Evolutionary conservation across 148 eudicot species (phyloP).

Genomic region (Euryodendron excelsum): DNA sequence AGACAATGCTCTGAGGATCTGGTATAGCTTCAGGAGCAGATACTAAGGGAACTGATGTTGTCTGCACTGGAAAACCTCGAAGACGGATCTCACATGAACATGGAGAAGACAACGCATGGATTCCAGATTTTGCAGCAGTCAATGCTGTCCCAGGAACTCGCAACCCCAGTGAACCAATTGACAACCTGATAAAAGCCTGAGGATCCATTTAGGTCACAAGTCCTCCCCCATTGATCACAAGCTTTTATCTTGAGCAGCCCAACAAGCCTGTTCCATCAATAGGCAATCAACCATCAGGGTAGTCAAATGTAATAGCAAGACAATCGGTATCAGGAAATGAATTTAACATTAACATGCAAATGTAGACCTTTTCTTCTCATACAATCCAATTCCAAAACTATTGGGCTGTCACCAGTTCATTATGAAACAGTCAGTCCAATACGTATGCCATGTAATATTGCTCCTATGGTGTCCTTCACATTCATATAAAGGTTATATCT

Average conservation of each 20-base stretch:
- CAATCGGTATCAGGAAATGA: background rate
- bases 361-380: background rate
- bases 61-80: conserved; percentile 60
- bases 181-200: conserved; percentile 53
- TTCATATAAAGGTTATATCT: background rate
- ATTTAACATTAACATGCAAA: background rate
- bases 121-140: conserved; percentile 27
- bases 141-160: conserved; percentile 32
- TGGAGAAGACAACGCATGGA: conserved; percentile 33
- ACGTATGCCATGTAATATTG: background rate
- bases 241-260: background rate
- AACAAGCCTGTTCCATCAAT: conserved; percentile 17
- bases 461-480: background rate
- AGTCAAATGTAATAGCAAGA: too few relatives aligned
- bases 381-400: background rate
- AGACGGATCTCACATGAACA: conserved; percentile 57
- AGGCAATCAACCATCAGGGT: background rate
- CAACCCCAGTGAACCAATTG: conserved; percentile 44
- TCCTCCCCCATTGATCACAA: conserved; percentile 33
- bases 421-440: background rate
- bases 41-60: conserved; percentile 39
- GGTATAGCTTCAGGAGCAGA: conserved; percentile 42
- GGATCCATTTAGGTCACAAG: conserved; percentile 57
- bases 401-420: background rate
- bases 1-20: conserved; percentile 34